Conservation (phyloP, 805 yeast species). For the Starmerella khaoyaiensis region DNA sequence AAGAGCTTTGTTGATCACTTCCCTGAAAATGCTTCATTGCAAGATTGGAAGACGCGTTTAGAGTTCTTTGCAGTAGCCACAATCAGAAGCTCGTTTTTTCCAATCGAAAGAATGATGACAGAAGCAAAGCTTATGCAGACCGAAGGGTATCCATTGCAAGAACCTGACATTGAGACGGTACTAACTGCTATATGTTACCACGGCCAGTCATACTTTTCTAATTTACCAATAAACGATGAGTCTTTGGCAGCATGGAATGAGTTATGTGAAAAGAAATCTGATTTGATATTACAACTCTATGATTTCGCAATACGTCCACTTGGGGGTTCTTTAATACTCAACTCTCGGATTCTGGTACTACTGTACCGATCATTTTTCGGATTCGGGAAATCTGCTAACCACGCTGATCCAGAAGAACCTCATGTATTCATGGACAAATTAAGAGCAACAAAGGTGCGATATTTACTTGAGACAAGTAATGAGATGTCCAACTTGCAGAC, state of each 20-base stretch:
- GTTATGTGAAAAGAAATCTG: slow-evolving; percentile 22
- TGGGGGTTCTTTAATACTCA: slow-evolving; percentile 18
- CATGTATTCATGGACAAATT: slow-evolving; percentile 12
- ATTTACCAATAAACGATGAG: slow-evolving; percentile 6
- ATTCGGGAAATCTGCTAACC: too few species aligned
- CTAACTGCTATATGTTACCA: slow-evolving; percentile 25
- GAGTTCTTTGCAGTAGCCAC: slow-evolving; percentile 21
- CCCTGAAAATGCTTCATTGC: slow-evolving; percentile 18
- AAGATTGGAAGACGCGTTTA: slow-evolving; percentile 26
- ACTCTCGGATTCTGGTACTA: slow-evolving; percentile 20
- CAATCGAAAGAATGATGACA: slow-evolving; percentile 20
- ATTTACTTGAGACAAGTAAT: slow-evolving; percentile 10
- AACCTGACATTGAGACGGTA: slow-evolving; percentile 23
- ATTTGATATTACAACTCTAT: slow-evolving; percentile 18
- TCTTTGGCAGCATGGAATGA: slow-evolving; percentile 16
- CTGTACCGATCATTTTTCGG: slow-evolving; percentile 23
- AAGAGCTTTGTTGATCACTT: slow-evolving; percentile 19
- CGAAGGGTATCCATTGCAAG: slow-evolving; percentile 23
- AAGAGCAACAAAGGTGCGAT: slow-evolving; percentile 8
- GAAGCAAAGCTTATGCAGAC: slow-evolving; percentile 25
- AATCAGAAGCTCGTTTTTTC: slow-evolving; percentile 16
- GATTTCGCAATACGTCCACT: slow-evolving; percentile 20
- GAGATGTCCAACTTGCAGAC: slow-evolving; percentile 12
- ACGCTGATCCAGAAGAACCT: not conserved
- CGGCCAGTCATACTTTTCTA: slow-evolving; percentile 19